Base-by-base conservation (phyloP, 176 grass and related monocot genomes). In the Olyra latifolia region DNA sequence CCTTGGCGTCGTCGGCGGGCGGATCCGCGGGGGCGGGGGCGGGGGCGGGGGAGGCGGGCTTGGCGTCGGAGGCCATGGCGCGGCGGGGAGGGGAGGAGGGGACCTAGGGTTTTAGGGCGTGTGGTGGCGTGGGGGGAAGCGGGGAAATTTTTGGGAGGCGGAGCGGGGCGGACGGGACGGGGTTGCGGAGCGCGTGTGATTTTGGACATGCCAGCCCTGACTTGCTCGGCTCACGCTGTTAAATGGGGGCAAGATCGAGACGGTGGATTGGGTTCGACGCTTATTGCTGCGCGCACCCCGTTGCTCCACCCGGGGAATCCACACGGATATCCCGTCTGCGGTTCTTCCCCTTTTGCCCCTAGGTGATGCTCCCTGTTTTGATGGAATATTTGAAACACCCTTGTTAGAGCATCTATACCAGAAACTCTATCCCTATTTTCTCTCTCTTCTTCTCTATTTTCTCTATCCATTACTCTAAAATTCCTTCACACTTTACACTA, bases 51-150 rank as follows among this genome's bases (percentile, higher is more conserved):
- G 62, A 19, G 14, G 69, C 65, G 50, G 77, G 80, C 76, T 71
- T 69, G 48, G 68, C 87, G 68, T 50, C 87, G 45, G 76, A 46
- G 66, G 91, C 84, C 91, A 93, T 93, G 74, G 75, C 58, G 39
- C 68, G 46, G n/a, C 39, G 71, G 57, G 9, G 62, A 42, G 38
- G 13, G n/a, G n/a, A n/a, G n/a, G n/a, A 3, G 20, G 43, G 38
- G 23, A 57, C 48, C 83, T 89, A 89, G 88, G 83, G 88, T 89
- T 89, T 89, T 82, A 82, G 78, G 49, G n/a, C 32, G 32, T 28
- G 24, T n/a, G n/a, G n/a, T 44, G 17, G 49, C 25, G 40, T 6
- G 11, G 8, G 52, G 8, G 22, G 62, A 0, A 62, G 40, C 42
- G 62, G 76, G 82, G 8, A 19, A 67, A 48, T 16, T 82, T 88